phyloP scores from a whole-genome alignment of 306 rosid genomes.

The Rosa chinensis region DNA sequence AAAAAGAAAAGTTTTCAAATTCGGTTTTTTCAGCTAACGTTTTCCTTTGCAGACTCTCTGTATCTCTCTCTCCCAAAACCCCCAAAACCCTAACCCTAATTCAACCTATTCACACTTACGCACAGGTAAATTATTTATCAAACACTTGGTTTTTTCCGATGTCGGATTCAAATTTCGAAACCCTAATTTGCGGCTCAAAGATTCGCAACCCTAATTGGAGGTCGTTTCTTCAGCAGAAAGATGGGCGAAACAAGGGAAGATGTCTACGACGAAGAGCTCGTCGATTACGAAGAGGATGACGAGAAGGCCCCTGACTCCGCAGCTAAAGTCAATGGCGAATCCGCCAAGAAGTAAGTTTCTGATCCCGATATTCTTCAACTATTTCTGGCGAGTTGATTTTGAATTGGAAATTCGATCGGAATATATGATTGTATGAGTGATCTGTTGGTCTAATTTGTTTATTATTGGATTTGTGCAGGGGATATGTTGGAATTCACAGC shows the following conservation, averaged over 20 bases:
- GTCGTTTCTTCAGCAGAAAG: constrained; percentile 32
- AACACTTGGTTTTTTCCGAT: constrained; percentile 34
- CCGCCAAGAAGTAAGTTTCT: constrained; percentile 70
- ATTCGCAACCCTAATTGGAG: constrained; percentile 11
- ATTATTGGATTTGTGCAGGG: constrained; percentile 40
- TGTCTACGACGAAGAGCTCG: constrained; percentile 92
- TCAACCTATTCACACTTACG: constrained; percentile 19
- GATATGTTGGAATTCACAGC: constrained; percentile 98
- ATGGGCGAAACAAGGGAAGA: constrained; percentile 96
- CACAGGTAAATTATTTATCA: constrained; percentile 42
- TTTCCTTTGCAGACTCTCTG: constrained; percentile 76
- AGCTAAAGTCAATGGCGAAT: constrained; percentile 86
- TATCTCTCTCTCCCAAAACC: constrained; percentile 29
- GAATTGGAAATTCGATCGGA: not conserved
- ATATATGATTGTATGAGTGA: not conserved
- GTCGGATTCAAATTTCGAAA: constrained; percentile 4
- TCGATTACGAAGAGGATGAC: constrained; percentile 94
- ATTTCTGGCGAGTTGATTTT: not conserved
- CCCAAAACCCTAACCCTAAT: constrained; percentile 41
- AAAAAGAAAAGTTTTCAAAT: constrained; percentile 30
- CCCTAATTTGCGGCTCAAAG: constrained; percentile 25
- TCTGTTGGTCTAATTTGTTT: constrained; percentile 9
- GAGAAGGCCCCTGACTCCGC: constrained; percentile 90
- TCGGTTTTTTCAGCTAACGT: constrained; percentile 54
- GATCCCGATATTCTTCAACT: not conserved